These are phyloP conservation scores for Yamadazyma membranifaciens DNA, from an alignment of 1,139 yeast genomes.

Conservation along the genomic window DNA sequence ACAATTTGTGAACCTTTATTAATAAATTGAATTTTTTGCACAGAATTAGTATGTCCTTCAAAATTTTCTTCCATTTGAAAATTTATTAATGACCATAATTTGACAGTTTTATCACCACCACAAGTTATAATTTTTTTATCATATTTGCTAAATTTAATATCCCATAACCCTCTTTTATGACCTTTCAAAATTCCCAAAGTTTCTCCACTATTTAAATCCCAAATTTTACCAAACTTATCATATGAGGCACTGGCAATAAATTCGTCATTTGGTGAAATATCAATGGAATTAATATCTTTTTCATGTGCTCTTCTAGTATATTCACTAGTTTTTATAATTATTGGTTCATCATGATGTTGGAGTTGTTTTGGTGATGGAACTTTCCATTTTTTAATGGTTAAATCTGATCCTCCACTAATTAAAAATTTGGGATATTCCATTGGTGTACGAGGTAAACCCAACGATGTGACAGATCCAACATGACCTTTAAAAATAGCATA, in stretches of 20 bases:
- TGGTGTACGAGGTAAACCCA: slow-evolving; percentile 66
- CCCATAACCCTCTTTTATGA: slow-evolving; percentile 95
- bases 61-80: slow-evolving; percentile 76
- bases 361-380: slow-evolving; percentile 45
- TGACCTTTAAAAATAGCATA: slow-evolving; percentile 79
- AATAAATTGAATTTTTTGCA: slow-evolving; percentile 74
- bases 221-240: slow-evolving; percentile 85
- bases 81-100: slow-evolving; percentile 83
- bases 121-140: slow-evolving; percentile 77
- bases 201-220: slow-evolving; percentile 85
- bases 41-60: slow-evolving; percentile 94
- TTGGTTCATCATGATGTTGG: slow-evolving; percentile 15
- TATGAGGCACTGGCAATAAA: slow-evolving; percentile 93
- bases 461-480: slow-evolving; percentile 81
- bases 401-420: slow-evolving; percentile 83
- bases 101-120: slow-evolving; percentile 87
- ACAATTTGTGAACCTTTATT: slow-evolving; percentile 68
- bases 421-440: slow-evolving; percentile 65
- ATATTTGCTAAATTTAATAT: slow-evolving; percentile 73
- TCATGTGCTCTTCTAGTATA: slow-evolving; percentile 96
- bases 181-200: slow-evolving; percentile 80
- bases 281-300: slow-evolving; percentile 88
- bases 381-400: slow-evolving; percentile 88
- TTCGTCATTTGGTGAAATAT: slow-evolving; percentile 85
- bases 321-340: slow-evolving; percentile 53